Evolutionary conservation across 371 early-diverging fungal genomes (phyloP), one percentile per base, ranked within the genome.

Genomic region (Mucor saturninus): DNA sequence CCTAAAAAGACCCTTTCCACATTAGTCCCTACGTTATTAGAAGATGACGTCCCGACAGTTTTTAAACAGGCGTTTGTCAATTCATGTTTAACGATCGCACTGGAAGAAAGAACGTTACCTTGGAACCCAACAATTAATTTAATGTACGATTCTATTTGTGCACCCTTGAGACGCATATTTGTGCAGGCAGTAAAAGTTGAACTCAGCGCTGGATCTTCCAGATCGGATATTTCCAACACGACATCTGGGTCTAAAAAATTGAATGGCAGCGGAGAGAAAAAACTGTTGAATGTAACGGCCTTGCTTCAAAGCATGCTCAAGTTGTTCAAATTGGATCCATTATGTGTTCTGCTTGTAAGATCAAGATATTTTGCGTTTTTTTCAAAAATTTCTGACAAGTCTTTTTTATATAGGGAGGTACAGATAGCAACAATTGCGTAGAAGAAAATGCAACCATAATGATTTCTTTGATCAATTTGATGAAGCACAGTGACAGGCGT

Each of bases 61-160:
- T 92, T 87, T 64, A 86, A 85, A 57, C 77, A 90, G 8, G 89
- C 92, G 0, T 77, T 93, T 51, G 88, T 90, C 38, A 87, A 83
- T 59, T 79, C 87, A 5, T 91, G 89, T 59, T 82, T 83, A 53
- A 77, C 75, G 4, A 79, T 94, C 56, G 88, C 86, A 8, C 74
- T 80, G 6, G 89, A 91, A 64, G 88, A 85, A 40, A 74, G 76
- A n/a, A 67, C 74, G 21, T 67, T 89, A 26, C 85, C 91, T 2
- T 91, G 90, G 91, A 86, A 89, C 61, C 90, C 91, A 6, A 69
- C 82, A 1, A 75, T 92, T 2, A 76, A 86, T 21, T 69, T 71
- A 13, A 80, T 93, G 52, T 88, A 89, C 69, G 75, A 83, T 0
- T 77, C 83, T 15, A 67, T 94, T 35, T 91, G 89, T 15, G 68